Percentiles rank a stretch among this genome's conserved stretches.
phyloP scores from a whole-genome alignment of 2,329 filamentous ascomycete genomes.

The Fusarium ambrosium region DNA sequence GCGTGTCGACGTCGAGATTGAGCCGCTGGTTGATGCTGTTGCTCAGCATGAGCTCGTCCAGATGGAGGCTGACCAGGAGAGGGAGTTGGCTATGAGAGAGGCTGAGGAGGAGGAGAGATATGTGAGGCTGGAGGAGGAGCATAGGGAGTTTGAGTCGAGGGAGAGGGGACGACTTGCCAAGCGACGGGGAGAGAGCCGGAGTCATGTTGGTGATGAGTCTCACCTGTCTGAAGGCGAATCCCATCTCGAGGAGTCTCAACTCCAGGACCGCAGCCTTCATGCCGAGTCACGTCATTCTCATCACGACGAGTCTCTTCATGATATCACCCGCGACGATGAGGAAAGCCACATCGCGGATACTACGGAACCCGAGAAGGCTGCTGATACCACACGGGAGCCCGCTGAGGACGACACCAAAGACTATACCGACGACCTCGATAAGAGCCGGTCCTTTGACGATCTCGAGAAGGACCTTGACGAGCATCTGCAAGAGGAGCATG shows the following conservation, averaged over 20 bases:
- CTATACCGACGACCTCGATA: slow-evolving; percentile 14
- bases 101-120: slow-evolving; percentile 53
- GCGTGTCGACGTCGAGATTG: slow-evolving; percentile 93
- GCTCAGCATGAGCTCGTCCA: slow-evolving; percentile 72
- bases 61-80: slow-evolving; percentile 63
- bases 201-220: slow-evolving; percentile 18
- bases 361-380: slow-evolving; percentile 17
- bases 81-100: slow-evolving; percentile 53
- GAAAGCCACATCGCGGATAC: slow-evolving; percentile 8
- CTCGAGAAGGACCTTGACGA: slow-evolving; percentile 41
- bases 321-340: slow-evolving; percentile 3
- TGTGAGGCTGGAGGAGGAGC: slow-evolving; percentile 43
- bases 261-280: neutral
- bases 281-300: slow-evolving; percentile 21
- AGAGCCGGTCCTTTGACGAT: slow-evolving; percentile 33
- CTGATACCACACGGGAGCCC: slow-evolving; percentile 14
- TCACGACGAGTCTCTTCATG: slow-evolving; percentile 20
- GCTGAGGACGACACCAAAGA: neutral
- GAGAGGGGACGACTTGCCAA: slow-evolving; percentile 40
- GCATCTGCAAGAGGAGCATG: slow-evolving; percentile 38
- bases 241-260: slow-evolving; percentile 2
- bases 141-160: slow-evolving; percentile 47
- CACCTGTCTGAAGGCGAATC: neutral
- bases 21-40: slow-evolving; percentile 75
- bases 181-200: slow-evolving; percentile 26